A percentile compares a stretch with the other conserved stretches of the same genome.
Evolutionary conservation across 768 basidiomycete species (phyloP).

Genomic region (Russula griseocarnosa): DNA sequence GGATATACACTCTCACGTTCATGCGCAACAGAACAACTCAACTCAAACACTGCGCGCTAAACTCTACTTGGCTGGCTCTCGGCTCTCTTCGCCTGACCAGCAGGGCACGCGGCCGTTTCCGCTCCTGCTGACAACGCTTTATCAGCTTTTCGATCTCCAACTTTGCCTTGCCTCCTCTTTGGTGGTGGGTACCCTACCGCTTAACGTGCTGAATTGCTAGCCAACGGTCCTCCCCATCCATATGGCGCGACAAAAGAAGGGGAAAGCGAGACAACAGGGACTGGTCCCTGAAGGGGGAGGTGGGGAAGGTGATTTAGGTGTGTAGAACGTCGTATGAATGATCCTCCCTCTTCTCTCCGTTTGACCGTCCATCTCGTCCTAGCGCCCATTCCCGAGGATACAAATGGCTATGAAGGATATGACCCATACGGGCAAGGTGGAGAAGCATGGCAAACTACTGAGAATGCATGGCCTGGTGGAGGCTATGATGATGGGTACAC

Average conservation of each 20-base stretch:
- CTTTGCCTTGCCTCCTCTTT: not conserved
- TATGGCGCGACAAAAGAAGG: constrained; percentile 25
- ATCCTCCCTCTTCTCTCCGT: not conserved
- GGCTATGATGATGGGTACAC: constrained; percentile 16
- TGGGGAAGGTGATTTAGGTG: constrained; percentile 20
- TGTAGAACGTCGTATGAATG: constrained; percentile 17
- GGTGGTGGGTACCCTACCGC: not conserved
- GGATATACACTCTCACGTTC: constrained; percentile 22
- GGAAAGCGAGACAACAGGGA: constrained; percentile 20
- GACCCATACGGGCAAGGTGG: not conserved
- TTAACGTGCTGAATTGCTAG: constrained; percentile 2
- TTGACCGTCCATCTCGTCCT: constrained; percentile 11
- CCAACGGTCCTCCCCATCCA: not conserved
- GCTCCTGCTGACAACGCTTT: not conserved
- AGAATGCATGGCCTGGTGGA: not conserved
- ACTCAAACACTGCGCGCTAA: not conserved
- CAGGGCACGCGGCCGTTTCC: not conserved
- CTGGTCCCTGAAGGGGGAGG: constrained; percentile 16
- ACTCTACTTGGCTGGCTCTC: constrained; percentile 13
- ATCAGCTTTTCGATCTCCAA: not conserved
- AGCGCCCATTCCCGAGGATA: constrained; percentile 26
- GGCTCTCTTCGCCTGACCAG: not conserved
- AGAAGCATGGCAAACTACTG: constrained; percentile 8
- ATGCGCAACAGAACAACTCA: not conserved
- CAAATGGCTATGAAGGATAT: constrained; percentile 5